Percentiles rank a stretch among this genome's conserved stretches.
Conservation (phyloP, 2,329 filamentous ascomycete species). For the Aureobasidium sp. region DNA sequence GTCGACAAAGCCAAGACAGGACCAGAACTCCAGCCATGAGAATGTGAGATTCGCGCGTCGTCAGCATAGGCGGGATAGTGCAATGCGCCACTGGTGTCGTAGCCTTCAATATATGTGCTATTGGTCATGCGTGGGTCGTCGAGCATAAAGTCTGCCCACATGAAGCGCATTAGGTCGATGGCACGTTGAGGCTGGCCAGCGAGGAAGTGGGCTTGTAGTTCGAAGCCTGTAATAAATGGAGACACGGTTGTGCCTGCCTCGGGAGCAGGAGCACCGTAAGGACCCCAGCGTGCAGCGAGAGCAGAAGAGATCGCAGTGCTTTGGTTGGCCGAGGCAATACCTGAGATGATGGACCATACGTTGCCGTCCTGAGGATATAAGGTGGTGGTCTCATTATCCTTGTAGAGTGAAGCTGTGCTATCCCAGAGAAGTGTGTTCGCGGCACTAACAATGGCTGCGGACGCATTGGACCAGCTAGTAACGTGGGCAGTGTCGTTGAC, state of each 20-base stretch:
- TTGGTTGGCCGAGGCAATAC: slow-evolving; percentile 28
- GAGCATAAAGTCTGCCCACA: slow-evolving; percentile 51
- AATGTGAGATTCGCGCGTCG: slow-evolving; percentile 42
- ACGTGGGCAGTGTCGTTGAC: slow-evolving; percentile 37
- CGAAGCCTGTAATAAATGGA: slow-evolving; percentile 43
- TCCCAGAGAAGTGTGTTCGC: slow-evolving; percentile 47
- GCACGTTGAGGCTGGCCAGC: slow-evolving; percentile 35
- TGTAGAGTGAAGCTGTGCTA: slow-evolving; percentile 42
- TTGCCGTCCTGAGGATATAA: slow-evolving; percentile 45
- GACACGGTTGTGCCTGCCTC: slow-evolving; percentile 43
- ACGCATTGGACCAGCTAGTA: slow-evolving; percentile 35
- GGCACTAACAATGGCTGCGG: slow-evolving; percentile 35
- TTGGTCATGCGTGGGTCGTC: slow-evolving; percentile 48
- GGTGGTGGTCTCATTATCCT: slow-evolving; percentile 46
- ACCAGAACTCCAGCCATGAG: slow-evolving; percentile 47
- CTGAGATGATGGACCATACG: slow-evolving; percentile 35
- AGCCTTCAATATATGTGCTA: slow-evolving; percentile 47
- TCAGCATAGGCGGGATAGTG: slow-evolving; percentile 46
- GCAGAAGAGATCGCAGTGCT: slow-evolving; percentile 27
- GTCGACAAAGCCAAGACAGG: slow-evolving; percentile 39
- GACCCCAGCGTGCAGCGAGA: slow-evolving; percentile 33
- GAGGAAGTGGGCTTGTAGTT: slow-evolving; percentile 39
- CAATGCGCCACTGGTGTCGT: slow-evolving; percentile 38
- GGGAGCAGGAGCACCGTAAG: slow-evolving; percentile 40
- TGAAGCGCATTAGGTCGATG: slow-evolving; percentile 38